These are phyloP conservation scores for Kwoniella shivajii DNA, from an alignment of 1,284 basidiomycete species.

Conservation along the genomic window DNA sequence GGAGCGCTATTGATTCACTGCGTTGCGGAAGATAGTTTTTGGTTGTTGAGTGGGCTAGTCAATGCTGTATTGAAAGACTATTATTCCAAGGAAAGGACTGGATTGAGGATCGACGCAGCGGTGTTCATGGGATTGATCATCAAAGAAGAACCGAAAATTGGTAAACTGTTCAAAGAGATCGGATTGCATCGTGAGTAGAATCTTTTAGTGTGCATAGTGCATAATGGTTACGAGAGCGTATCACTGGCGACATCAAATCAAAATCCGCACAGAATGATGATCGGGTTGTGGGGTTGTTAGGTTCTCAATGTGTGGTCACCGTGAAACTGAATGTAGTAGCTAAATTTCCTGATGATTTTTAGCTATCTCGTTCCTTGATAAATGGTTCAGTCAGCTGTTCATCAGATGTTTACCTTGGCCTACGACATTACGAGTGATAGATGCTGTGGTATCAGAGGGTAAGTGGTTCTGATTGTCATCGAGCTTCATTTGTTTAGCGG, in stretches of 20 bases:
- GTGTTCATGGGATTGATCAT: constrained; percentile 77
- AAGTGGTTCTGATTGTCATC: constrained; percentile 10
- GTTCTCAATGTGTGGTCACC: no score
- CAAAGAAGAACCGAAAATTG: constrained; percentile 64
- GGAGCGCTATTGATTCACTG: constrained; percentile 78
- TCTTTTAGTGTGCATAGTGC: no score
- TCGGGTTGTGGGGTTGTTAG: no score
- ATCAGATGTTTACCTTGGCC: constrained; percentile 74
- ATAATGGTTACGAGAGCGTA: no score
- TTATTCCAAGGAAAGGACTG: constrained; percentile 69
- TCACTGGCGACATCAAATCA: no score
- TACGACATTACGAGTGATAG: constrained; percentile 78
- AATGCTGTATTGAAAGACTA: constrained; percentile 72
- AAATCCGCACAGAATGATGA: no score
- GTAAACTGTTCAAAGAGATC: constrained; percentile 61
- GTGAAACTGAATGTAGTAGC: no score
- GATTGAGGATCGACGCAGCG: constrained; percentile 77
- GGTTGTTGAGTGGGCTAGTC: constrained; percentile 71
- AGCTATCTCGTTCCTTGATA: constrained; percentile 45
- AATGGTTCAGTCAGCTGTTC: constrained; percentile 61
- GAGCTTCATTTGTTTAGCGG: neutral
- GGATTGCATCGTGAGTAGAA: constrained; percentile 57
- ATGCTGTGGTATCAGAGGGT: constrained; percentile 86
- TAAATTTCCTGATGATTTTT: neutral
- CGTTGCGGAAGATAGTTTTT: constrained; percentile 89